These are phyloP conservation scores for Heliocybe sulcata DNA, from an alignment of 1,284 basidiomycete species.

Conservation along the genomic window DNA sequence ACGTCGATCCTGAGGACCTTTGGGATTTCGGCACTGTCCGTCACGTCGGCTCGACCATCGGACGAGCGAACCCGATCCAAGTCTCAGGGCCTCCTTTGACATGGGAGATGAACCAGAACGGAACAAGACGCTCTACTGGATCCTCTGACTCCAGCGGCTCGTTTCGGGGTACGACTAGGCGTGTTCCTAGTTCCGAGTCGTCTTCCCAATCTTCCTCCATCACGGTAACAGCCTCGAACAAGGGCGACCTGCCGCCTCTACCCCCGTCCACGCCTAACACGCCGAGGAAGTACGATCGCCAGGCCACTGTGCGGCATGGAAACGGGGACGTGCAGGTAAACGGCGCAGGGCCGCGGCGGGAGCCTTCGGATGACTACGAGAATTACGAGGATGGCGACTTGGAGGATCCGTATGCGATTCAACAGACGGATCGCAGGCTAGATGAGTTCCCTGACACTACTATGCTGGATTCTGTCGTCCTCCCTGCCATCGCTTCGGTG, in stretches of 20 bases:
- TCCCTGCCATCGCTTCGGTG: constrained; percentile 89
- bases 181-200: constrained; percentile 11
- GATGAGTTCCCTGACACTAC: constrained; percentile 78
- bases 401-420: constrained; percentile 13
- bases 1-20: constrained; percentile 72
- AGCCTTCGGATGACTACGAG: constrained; percentile 58
- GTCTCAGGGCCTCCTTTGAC: constrained; percentile 62
- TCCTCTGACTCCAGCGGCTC: constrained; percentile 23
- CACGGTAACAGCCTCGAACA: constrained; percentile 22
- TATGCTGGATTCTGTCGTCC: constrained; percentile 91
- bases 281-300: constrained; percentile 42
- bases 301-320: constrained; percentile 57
- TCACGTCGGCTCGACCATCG: constrained; percentile 58
- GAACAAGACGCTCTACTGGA: constrained; percentile 32
- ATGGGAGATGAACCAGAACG: constrained; percentile 58
- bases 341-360: constrained; percentile 22
- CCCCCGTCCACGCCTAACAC: constrained; percentile 34
- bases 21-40: constrained; percentile 95
- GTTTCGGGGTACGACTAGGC: constrained; percentile 23
- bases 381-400: constrained; percentile 43
- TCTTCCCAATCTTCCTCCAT: constrained; percentile 30
- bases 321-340: constrained; percentile 22
- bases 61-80: constrained; percentile 49
- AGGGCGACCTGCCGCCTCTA: constrained; percentile 55
- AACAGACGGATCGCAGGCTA: constrained; percentile 18